Evolutionary conservation across 441 rosid genomes (phyloP).

Genomic region (Jatropha podagrica): DNA sequence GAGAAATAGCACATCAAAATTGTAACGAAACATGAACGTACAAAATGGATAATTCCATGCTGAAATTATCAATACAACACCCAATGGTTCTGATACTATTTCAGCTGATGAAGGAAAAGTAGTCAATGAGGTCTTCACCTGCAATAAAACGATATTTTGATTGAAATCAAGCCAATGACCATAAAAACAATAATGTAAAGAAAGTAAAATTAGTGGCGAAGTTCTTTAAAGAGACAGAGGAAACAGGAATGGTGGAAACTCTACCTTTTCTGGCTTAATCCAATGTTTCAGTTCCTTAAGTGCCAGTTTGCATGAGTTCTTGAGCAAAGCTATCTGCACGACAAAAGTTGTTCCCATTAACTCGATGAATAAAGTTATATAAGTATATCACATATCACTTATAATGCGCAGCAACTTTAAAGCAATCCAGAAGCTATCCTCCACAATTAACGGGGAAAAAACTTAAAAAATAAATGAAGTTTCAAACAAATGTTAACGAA

Average conservation of each 20-base stretch:
- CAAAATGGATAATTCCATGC: conserved; percentile 79
- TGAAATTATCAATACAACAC: conserved; percentile 70
- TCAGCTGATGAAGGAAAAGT: conserved; percentile 78
- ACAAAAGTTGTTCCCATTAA: conserved; percentile 23
- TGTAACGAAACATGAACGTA: conserved; percentile 27
- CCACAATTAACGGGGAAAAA: neutral
- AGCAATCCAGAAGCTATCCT: neutral
- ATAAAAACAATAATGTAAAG: neutral
- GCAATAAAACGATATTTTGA: conserved; percentile 18
- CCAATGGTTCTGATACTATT: conserved; percentile 70
- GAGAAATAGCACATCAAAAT: neutral
- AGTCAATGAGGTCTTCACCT: conserved; percentile 62
- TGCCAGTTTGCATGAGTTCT: conserved; percentile 44
- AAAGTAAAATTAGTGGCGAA: neutral
- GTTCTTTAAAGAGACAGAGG: neutral
- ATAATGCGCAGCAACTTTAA: neutral
- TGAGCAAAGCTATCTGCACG: conserved; percentile 53
- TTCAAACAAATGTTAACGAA: conserved; percentile 15
- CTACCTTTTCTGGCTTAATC: conserved; percentile 67
- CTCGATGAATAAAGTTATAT: neutral
- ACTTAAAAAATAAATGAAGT: conserved; percentile 16
- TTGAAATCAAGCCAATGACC: conserved; percentile 13
- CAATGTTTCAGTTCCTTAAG: conserved; percentile 60
- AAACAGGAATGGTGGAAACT: neutral
- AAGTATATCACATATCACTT: neutral